A percentile compares a stretch with the other conserved stretches of the same genome.
Conservation (phyloP, 352 stramenopile species). For the Globisporangium canariense region DNA sequence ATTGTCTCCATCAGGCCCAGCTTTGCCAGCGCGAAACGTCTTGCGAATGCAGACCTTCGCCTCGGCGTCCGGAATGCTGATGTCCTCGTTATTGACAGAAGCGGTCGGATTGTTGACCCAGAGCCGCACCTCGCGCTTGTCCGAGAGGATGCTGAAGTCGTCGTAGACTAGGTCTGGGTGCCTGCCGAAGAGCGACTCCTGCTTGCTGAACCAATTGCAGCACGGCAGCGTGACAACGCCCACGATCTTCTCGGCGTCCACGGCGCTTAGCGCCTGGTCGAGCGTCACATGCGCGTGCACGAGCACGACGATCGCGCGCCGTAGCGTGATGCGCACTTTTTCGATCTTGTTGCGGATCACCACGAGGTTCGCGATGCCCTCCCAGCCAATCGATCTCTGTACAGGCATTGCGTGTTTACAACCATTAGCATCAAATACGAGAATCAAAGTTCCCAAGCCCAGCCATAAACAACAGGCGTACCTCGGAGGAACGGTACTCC, state of each 20-base stretch:
- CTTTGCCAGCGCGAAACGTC: slow-evolving; percentile 16
- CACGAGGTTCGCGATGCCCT: slow-evolving; percentile 57
- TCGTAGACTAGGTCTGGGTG: slow-evolving; percentile 73
- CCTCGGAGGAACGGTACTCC: slow-evolving; percentile 49
- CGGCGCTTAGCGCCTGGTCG: slow-evolving; percentile 57
- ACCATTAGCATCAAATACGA: too few relatives aligned
- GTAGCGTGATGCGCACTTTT: slow-evolving; percentile 64
- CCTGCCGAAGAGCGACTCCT: slow-evolving; percentile 53
- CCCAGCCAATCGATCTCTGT: slow-evolving; percentile 48
- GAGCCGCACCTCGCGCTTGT: slow-evolving; percentile 69
- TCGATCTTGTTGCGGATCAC: slow-evolving; percentile 84
- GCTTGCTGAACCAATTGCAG: slow-evolving; percentile 81
- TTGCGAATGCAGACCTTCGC: slow-evolving; percentile 60
- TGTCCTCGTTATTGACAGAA: background rate
- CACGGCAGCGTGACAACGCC: slow-evolving; percentile 74
- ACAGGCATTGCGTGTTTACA: background rate
- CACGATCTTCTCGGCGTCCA: slow-evolving; percentile 55
- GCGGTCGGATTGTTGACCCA: slow-evolving; percentile 21
- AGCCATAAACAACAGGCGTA: background rate
- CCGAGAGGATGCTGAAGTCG: slow-evolving; percentile 78
- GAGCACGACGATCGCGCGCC: slow-evolving; percentile 58
- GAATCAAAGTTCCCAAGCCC: background rate
- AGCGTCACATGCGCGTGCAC: slow-evolving; percentile 82
- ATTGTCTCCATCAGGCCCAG: background rate
- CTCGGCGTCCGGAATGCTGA: slow-evolving; percentile 22